Conservation (phyloP, 805 yeast genomes). For the Pichia cabralensis region DNA sequence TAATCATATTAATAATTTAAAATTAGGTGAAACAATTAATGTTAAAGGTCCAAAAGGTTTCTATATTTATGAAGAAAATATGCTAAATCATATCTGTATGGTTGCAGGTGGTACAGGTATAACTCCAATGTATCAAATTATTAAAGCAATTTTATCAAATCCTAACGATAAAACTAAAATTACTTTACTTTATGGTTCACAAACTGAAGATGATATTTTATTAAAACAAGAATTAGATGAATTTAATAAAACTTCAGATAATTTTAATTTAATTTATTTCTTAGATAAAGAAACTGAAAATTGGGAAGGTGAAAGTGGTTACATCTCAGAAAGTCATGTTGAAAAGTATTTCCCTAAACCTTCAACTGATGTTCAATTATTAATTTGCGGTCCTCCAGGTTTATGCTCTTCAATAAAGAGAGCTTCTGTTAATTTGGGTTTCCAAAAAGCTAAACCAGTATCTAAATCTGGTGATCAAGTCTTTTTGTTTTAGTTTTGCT, state of each 20-base stretch:
- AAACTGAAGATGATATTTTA: constrained; percentile 68
- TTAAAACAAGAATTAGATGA: constrained; percentile 71
- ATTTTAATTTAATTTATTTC: constrained; percentile 61
- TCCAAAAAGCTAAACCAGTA: constrained; percentile 75
- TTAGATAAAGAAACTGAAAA: constrained; percentile 61
- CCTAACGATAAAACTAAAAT: constrained; percentile 74
- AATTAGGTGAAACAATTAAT: constrained; percentile 68
- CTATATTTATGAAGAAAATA: constrained; percentile 73
- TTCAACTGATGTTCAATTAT: constrained; percentile 51
- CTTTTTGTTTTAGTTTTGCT: constrained; percentile 80
- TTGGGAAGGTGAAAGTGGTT: constrained; percentile 78
- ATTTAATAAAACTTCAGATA: constrained; percentile 45
- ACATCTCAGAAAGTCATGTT: constrained; percentile 67
- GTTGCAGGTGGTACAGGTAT: constrained; percentile 97
- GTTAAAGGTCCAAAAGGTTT: constrained; percentile 90
- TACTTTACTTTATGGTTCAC: constrained; percentile 72
- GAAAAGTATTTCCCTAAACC: constrained; percentile 53
- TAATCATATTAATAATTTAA: constrained; percentile 55
- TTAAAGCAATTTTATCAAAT: constrained; percentile 68
- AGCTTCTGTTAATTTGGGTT: constrained; percentile 67
- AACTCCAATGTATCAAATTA: constrained; percentile 91
- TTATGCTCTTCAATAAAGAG: constrained; percentile 81
- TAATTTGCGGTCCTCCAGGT: constrained; percentile 91
- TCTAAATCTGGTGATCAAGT: constrained; percentile 86
- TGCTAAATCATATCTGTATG: constrained; percentile 70